Base-by-base conservation (phyloP, 2,329 filamentous ascomycete species). In the Epichloe uncinata region DNA sequence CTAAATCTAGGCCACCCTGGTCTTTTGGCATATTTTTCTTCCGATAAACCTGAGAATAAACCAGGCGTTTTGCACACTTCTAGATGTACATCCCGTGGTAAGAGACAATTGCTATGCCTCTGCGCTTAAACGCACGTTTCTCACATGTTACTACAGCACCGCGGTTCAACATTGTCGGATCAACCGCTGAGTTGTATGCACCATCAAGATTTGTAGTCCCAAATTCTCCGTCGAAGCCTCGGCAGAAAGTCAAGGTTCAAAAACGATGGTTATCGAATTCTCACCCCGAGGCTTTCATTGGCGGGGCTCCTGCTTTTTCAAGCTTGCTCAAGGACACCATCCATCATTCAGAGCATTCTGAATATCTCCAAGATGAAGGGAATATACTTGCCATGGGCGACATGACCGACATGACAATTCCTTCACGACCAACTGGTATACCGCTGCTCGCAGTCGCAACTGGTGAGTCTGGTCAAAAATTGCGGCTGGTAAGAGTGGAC, bases 391-490 rank as follows among this genome's bases (percentile, higher is more conserved):
- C 75, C 2, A 67, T 79, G 30, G 82, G 82, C 1, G 73, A 77
- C 50, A 70, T 79, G 54, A 62, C 67, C 2, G 68, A 78, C 54
- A 53, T 65, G 16, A 68, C 64, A 38, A 50, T 62, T 16, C 56
- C 59, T 3, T 56, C 50, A 30, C 58, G 48, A 34, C 43, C 55
- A 34, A 55, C 50, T 1, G 61, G 58, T 15, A 62, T 63, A 12
- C 63, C 67, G 2, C 62, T 68, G 56, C 68, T 73, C 53, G 77
- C 69, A 53, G 73, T 67, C 57, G 73, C 68, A 5, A 68, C 73
- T 2, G 83, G 83, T n/a, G 70, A 73, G 45, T 73, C 71, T 13
- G 77, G 79, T 1, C 75, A 82, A 54, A 64, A 77, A 1, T 64
- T 87, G 9, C 75, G 77, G 2, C 59, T 87, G 2, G 63, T 73